phyloP scores from a whole-genome alignment of 2,329 filamentous ascomycete genomes.

The Verticillium klebahnii region DNA sequence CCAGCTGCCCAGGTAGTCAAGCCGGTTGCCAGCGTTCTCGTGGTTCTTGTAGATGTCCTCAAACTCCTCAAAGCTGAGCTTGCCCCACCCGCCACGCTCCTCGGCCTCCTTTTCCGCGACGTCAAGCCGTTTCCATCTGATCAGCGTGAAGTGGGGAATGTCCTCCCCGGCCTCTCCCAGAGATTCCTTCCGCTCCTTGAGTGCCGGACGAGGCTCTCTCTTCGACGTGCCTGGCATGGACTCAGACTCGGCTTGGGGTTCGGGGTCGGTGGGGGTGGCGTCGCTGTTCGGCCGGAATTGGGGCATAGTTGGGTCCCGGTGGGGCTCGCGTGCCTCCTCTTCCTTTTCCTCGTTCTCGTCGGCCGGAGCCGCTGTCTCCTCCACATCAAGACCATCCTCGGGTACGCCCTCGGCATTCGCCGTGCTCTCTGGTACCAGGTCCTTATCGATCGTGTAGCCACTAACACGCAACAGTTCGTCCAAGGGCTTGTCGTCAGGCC shows the following conservation, averaged over 20 bases:
- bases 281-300: slow-evolving; percentile 60
- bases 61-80: slow-evolving; percentile 76
- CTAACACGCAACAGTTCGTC: slow-evolving; percentile 36
- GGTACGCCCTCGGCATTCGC: background rate
- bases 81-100: slow-evolving; percentile 72
- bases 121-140: slow-evolving; percentile 53
- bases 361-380: background rate
- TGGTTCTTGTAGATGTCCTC: slow-evolving; percentile 67
- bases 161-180: background rate
- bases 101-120: slow-evolving; percentile 64
- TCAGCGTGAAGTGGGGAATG: slow-evolving; percentile 30
- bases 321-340: slow-evolving; percentile 11
- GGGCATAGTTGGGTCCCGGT: slow-evolving; percentile 59
- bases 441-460: slow-evolving; percentile 37
- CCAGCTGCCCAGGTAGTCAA: slow-evolving; percentile 86
- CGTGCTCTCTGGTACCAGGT: background rate
- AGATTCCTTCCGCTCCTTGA: background rate
- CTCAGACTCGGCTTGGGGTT: background rate
- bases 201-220: background rate
- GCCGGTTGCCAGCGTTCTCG: slow-evolving; percentile 55
- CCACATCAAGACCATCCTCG: background rate
- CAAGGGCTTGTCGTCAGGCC: slow-evolving; percentile 24
- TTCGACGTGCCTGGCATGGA: background rate
- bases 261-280: slow-evolving; percentile 2
- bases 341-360: slow-evolving; percentile 2